Evolutionary conservation across 495 filamentous ascomycete genomes (phyloP).

Genomic region (Aspergillus biplanus): DNA sequence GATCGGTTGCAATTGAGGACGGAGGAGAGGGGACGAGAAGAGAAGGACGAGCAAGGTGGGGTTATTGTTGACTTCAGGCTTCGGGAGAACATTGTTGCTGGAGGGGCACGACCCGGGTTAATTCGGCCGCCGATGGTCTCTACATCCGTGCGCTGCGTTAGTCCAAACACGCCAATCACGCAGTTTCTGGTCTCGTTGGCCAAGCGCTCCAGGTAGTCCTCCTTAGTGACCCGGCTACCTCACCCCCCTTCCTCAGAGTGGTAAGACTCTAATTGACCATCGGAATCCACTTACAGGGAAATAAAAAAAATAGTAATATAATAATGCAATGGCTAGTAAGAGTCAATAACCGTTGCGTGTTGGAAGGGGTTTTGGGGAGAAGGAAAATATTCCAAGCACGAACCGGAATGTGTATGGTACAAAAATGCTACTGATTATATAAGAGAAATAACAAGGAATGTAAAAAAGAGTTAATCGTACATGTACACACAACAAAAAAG

Average conservation of each 20-base stretch:
- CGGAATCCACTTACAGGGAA: constrained; percentile 16
- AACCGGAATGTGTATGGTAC: constrained; percentile 17
- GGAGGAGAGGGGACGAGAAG: constrained; percentile 49
- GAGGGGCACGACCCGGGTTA: constrained; percentile 39
- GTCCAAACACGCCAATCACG: constrained; percentile 25
- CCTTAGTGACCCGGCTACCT: not conserved
- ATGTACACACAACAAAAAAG: constrained; percentile 12
- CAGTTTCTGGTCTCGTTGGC: constrained; percentile 20
- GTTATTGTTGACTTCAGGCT: constrained; percentile 49
- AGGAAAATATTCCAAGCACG: constrained; percentile 18
- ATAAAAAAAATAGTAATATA: not conserved
- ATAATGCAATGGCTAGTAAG: not conserved
- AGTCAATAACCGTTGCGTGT: not conserved
- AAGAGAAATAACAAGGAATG: constrained; percentile 12
- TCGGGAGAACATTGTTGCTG: constrained; percentile 57
- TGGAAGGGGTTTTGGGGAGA: constrained; percentile 2
- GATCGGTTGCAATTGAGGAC: constrained; percentile 45
- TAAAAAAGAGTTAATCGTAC: constrained; percentile 6
- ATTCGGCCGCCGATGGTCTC: constrained; percentile 31
- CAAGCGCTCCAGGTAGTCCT: constrained; percentile 1
- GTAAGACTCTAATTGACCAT: not conserved
- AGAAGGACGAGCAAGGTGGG: constrained; percentile 48
- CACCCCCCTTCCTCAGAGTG: too few relatives aligned
- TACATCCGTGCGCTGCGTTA: constrained; percentile 32
- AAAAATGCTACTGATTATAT: constrained; percentile 20